Percentiles rank a stretch among this genome's conserved stretches.
Conservation (phyloP, 768 basidiomycete species). For the Leccinum arenicola region DNA sequence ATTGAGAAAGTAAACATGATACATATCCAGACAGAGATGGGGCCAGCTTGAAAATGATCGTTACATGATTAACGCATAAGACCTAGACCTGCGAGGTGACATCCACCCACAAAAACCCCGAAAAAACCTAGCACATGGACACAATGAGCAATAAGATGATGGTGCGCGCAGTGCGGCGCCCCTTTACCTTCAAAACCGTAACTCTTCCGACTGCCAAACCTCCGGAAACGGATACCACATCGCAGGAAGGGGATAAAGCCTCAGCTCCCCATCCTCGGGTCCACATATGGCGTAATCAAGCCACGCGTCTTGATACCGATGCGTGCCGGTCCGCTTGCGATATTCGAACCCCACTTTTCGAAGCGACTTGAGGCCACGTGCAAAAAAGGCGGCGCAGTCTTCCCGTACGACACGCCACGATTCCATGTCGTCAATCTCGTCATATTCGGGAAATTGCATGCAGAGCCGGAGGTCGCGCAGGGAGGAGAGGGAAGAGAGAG, state of each 20-base stretch:
- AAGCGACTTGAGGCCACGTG: constrained; percentile 31
- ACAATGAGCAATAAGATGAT: not conserved
- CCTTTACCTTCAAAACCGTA: constrained; percentile 19
- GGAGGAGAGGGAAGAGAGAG: constrained; percentile 26
- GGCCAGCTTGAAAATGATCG: constrained; percentile 6
- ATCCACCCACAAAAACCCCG: constrained; percentile 7
- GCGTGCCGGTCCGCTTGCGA: constrained; percentile 35
- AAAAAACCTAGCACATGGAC: constrained; percentile 1
- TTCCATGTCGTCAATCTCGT: constrained; percentile 30
- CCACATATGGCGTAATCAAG: constrained; percentile 31
- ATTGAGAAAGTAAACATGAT: not conserved
- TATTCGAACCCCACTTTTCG: constrained; percentile 35
- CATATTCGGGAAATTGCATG: constrained; percentile 36
- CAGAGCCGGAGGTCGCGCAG: constrained; percentile 33
- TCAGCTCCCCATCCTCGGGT: constrained; percentile 19
- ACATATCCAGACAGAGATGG: constrained; percentile 8
- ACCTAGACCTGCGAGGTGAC: constrained; percentile 17
- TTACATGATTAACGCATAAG: constrained; percentile 14
- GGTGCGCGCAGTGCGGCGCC: not conserved
- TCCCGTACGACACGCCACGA: constrained; percentile 31
- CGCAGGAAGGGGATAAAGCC: constrained; percentile 23
- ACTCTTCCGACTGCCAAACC: constrained; percentile 30
- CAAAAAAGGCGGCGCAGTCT: constrained; percentile 30
- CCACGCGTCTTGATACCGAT: constrained; percentile 36
- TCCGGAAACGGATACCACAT: constrained; percentile 36